Conservation (phyloP, 2,329 filamentous ascomycete species). For the Talaromyces amestolkiae region DNA sequence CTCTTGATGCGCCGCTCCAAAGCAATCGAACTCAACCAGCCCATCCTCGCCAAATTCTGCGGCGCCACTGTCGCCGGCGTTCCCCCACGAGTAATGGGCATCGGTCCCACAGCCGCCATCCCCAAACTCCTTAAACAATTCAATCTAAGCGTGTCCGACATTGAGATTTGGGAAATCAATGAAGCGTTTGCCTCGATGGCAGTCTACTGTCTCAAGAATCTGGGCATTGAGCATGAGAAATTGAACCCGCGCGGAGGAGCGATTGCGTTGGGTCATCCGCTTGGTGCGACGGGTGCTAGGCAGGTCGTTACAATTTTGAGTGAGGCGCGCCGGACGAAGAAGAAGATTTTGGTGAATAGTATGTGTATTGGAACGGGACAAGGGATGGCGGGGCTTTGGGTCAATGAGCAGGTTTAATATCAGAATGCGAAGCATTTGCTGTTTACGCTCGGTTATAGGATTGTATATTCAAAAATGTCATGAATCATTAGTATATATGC, state of each 20-base stretch:
- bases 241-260: constrained; percentile 95
- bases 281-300: constrained; percentile 83
- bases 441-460: too few species aligned
- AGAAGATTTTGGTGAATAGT: constrained; percentile 86
- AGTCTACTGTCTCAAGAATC: constrained; percentile 81
- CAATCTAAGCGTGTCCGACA: constrained; percentile 73
- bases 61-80: constrained; percentile 88
- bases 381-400: constrained; percentile 65
- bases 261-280: constrained; percentile 86
- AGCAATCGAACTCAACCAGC: constrained; percentile 80
- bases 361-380: constrained; percentile 76
- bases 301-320: constrained; percentile 90
- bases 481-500: not conserved
- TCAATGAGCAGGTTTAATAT: constrained; percentile 56
- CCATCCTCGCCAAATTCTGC: constrained; percentile 91
- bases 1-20: constrained; percentile 93
- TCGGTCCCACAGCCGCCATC: constrained; percentile 60
- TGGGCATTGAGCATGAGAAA: constrained; percentile 60
- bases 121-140: constrained; percentile 81
- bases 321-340: constrained; percentile 77
- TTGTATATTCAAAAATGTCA: not conserved
- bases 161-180: constrained; percentile 91
- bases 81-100: constrained; percentile 93
- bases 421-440: not conserved
- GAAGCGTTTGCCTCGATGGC: constrained; percentile 98